These are phyloP conservation scores for Coccomyxa subellipsoidea DNA, from an alignment of 163 green algal species.

Conservation along the genomic window DNA sequence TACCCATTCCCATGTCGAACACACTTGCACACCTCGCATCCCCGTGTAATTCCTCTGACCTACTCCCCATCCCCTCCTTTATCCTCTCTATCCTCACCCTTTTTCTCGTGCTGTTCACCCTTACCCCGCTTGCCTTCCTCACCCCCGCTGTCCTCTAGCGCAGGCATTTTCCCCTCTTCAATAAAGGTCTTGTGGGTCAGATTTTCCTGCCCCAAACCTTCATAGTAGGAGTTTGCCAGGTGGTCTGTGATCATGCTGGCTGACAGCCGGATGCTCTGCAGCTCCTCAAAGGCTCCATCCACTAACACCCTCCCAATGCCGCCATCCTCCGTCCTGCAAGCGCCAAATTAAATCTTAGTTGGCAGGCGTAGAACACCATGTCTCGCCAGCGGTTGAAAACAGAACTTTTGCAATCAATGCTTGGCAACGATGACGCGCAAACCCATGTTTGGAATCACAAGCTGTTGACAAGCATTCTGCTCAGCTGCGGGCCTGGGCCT, in stretches of 20 bases:
- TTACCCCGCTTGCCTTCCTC: not conserved
- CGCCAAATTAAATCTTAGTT: not conserved
- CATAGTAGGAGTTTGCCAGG: slow-evolving; percentile 11
- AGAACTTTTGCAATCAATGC: no score
- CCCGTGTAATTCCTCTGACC: not conserved
- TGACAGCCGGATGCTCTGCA: not conserved
- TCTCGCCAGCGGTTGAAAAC: no score
- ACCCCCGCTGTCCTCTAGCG: not conserved
- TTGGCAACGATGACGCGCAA: no score
- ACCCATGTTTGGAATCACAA: no score
- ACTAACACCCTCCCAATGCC: not conserved
- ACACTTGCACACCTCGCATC: no score
- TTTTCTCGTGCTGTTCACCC: not conserved
- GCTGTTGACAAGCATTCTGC: no score
- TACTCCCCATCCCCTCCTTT: not conserved
- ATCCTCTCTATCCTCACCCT: not conserved
- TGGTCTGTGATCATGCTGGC: slow-evolving; percentile 1
- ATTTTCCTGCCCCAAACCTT: slow-evolving; percentile 5
- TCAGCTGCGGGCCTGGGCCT: no score
- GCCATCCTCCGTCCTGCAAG: not conserved
- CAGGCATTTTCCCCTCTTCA: not conserved
- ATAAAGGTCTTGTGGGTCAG: not conserved
- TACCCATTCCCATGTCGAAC: no score
- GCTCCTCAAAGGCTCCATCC: not conserved
- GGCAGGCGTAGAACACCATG: no score